Evolutionary conservation across 2,329 filamentous ascomycete species (phyloP).

Genomic region (Fusarium lyarnte): DNA sequence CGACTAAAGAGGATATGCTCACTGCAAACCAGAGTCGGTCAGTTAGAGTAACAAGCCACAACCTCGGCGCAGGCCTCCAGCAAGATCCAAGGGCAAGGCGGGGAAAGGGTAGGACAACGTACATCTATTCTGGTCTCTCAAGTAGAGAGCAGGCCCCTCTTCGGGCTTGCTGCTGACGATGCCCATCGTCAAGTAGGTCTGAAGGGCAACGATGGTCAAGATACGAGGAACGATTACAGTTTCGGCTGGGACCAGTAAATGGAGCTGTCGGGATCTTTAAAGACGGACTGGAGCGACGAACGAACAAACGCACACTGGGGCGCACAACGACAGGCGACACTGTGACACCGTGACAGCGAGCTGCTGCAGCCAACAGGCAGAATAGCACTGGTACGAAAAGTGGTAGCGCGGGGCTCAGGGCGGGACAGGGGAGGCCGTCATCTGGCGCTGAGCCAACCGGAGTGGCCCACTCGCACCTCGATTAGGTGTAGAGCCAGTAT

Average conservation of each 20-base stretch:
- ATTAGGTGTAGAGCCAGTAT: constrained; percentile 32
- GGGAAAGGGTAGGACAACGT: constrained; percentile 52
- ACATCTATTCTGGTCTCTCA: constrained; percentile 94
- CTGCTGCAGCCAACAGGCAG: constrained; percentile 34
- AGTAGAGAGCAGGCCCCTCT: constrained; percentile 80
- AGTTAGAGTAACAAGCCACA: constrained; percentile 33
- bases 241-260: constrained; percentile 24
- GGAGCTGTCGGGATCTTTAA: constrained; percentile 44
- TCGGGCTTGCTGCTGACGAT: constrained; percentile 90
- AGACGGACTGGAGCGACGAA: constrained; percentile 33
- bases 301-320: constrained; percentile 26
- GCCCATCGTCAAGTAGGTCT: constrained; percentile 74
- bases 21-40: constrained; percentile 63
- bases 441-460: constrained; percentile 46
- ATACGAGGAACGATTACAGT: constrained; percentile 35
- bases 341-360: constrained; percentile 39
- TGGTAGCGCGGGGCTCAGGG: constrained; percentile 45
- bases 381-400: constrained; percentile 38
- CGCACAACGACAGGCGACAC: constrained; percentile 41
- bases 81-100: constrained; percentile 13
- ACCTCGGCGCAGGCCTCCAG: constrained; percentile 17
- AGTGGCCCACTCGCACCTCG: constrained; percentile 40
- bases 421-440: constrained; percentile 45
- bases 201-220: constrained; percentile 29
- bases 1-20: constrained; percentile 82